Conservation (phyloP, 208 protist species). For the Acanthamoeba culbertsoni region DNA sequence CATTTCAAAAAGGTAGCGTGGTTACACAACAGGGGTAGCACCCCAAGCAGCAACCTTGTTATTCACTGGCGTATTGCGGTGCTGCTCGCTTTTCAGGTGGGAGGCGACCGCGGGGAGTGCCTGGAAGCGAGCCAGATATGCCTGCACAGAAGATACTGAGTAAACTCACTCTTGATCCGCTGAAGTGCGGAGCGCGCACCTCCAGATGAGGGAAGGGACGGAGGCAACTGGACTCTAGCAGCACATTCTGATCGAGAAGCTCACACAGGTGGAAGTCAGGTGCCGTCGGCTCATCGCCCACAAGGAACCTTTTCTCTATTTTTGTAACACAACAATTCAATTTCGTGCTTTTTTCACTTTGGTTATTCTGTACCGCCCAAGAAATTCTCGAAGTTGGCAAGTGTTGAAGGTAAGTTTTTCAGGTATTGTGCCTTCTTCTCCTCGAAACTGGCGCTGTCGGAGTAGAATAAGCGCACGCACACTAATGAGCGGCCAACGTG, state of each 20-base stretch:
- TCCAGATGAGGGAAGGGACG: background rate
- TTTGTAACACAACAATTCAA: too few species aligned
- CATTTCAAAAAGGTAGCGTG: background rate
- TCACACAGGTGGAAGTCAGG: background rate
- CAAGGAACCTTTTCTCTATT: background rate
- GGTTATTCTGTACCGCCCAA: background rate
- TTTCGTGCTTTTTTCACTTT: too few species aligned
- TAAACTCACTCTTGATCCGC: too few species aligned
- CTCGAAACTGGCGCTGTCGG: background rate
- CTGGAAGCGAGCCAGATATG: background rate
- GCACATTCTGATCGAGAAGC: background rate
- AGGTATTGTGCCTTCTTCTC: background rate
- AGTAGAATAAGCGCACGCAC: background rate
- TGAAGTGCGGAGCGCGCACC: background rate
- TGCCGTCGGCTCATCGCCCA: background rate
- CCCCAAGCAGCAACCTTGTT: conserved; percentile 2
- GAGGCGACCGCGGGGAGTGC: background rate
- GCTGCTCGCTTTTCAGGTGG: background rate
- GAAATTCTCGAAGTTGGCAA: background rate
- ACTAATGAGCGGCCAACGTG: background rate
- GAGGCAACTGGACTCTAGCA: background rate
- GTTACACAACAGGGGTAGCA: background rate
- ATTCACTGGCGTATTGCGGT: background rate
- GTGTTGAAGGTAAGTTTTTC: background rate
- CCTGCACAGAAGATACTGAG: background rate